A percentile compares a stretch with the other conserved stretches of the same genome.
These are phyloP conservation scores for Lanmaoa rubissima DNA, from an alignment of 768 basidiomycete species.

Conservation along the genomic window DNA sequence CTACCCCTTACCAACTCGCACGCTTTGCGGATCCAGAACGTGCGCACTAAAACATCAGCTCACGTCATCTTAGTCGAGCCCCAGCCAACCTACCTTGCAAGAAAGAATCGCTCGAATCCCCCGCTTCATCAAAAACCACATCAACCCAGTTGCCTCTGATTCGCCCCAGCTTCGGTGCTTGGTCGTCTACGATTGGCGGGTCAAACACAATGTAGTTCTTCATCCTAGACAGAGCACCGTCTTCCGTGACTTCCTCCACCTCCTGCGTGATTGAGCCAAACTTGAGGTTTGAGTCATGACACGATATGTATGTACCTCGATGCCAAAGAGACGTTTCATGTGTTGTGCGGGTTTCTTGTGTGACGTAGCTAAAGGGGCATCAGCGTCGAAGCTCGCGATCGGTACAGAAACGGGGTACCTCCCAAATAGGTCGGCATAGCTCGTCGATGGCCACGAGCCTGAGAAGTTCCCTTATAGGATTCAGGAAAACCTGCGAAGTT, in stretches of 20 bases:
- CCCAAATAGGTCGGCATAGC: slow-evolving; percentile 74
- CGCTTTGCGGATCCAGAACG: slow-evolving; percentile 63
- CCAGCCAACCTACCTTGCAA: slow-evolving; percentile 57
- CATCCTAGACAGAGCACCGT: slow-evolving; percentile 77
- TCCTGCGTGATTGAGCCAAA: slow-evolving; percentile 33
- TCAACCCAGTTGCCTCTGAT: slow-evolving; percentile 65
- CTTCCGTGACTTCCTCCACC: slow-evolving; percentile 67
- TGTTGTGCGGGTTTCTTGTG: slow-evolving; percentile 35
- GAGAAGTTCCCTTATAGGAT: slow-evolving; percentile 57
- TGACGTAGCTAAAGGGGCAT: slow-evolving; percentile 60
- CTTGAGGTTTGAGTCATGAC: neutral
- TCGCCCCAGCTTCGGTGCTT: slow-evolving; percentile 53
- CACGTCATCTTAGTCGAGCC: neutral
- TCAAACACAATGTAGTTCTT: slow-evolving; percentile 85
- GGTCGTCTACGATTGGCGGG: slow-evolving; percentile 54
- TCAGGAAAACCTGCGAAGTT: slow-evolving; percentile 45
- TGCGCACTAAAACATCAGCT: neutral
- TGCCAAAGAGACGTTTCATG: slow-evolving; percentile 54
- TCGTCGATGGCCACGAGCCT: slow-evolving; percentile 83
- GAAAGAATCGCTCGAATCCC: slow-evolving; percentile 54
- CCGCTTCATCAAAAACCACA: slow-evolving; percentile 37
- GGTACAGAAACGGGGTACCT: slow-evolving; percentile 44
- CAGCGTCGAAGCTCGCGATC: neutral
- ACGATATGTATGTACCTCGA: slow-evolving; percentile 40
- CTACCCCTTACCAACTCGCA: slow-evolving; percentile 67